phyloP scores from a whole-genome alignment of 2,329 filamentous ascomycete species.

The Penicillium sp. region DNA sequence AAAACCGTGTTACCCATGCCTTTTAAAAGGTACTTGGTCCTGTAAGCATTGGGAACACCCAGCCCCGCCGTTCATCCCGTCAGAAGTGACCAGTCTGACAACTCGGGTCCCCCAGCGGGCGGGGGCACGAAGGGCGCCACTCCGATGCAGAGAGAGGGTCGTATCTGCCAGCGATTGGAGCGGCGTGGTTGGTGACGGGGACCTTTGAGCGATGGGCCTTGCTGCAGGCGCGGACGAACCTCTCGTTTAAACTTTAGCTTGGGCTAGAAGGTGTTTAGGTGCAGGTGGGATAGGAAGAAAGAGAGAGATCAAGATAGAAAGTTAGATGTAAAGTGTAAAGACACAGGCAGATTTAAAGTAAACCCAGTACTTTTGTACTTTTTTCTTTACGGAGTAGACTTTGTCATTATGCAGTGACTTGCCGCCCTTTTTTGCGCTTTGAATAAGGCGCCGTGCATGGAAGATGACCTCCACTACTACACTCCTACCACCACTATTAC shows the following conservation, averaged over 20 bases:
- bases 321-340: too few species aligned
- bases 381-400: slow-evolving; percentile 8
- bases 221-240: slow-evolving; percentile 31
- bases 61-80: slow-evolving; percentile 35
- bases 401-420: slow-evolving; percentile 21
- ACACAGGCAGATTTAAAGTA: background rate
- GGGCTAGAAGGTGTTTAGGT: background rate
- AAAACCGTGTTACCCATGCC: background rate
- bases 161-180: slow-evolving; percentile 21
- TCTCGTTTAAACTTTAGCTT: slow-evolving; percentile 21
- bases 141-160: slow-evolving; percentile 17
- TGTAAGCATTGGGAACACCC: background rate
- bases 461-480: background rate
- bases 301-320: background rate
- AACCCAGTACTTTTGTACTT: background rate
- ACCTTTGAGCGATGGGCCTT: slow-evolving; percentile 23
- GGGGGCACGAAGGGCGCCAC: slow-evolving; percentile 18
- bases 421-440: slow-evolving; percentile 1
- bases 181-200: slow-evolving; percentile 23
- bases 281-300: background rate
- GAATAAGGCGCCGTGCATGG: slow-evolving; percentile 23
- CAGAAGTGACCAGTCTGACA: slow-evolving; percentile 28
- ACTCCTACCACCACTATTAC: background rate
- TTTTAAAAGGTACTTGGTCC: too few species aligned
- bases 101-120: slow-evolving; percentile 11